These are phyloP conservation scores for Aspergillus ostianus DNA, from an alignment of 495 filamentous ascomycete genomes.

Conservation along the genomic window DNA sequence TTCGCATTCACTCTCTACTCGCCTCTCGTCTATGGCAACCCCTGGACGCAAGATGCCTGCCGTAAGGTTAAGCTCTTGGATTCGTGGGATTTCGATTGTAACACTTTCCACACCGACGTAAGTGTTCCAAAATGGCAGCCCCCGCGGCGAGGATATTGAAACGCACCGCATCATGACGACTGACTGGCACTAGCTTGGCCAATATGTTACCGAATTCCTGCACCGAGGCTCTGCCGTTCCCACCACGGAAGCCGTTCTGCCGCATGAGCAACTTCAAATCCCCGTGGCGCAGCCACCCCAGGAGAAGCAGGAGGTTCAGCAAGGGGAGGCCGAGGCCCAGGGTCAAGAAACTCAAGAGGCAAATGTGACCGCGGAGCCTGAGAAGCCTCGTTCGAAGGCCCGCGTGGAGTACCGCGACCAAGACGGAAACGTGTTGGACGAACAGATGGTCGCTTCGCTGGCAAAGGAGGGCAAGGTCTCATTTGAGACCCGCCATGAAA, in stretches of 20 bases:
- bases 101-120: conserved; percentile 84
- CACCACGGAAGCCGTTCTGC: conserved; percentile 22
- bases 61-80: conserved; percentile 80
- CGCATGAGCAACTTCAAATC: conserved; percentile 10
- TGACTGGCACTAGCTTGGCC: conserved; percentile 36
- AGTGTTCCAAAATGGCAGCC: conserved; percentile 49
- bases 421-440: conserved; percentile 81
- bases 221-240: conserved; percentile 24
- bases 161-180: conserved; percentile 24
- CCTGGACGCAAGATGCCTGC: conserved; percentile 88
- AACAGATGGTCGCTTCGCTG: conserved; percentile 78
- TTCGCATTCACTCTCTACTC: conserved; percentile 81
- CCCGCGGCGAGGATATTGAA: conserved; percentile 34
- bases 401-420: conserved; percentile 94
- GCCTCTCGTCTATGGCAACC: conserved; percentile 87
- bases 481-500: conserved; percentile 93
- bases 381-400: conserved; percentile 68
- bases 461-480: conserved; percentile 78
- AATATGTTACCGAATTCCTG: conserved; percentile 40
- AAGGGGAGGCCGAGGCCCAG: not conserved
- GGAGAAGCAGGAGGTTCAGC: conserved; percentile 11
- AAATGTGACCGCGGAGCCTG: conserved; percentile 46
- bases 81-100: conserved; percentile 97
- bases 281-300: conserved; percentile 16
- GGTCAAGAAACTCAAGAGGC: conserved; percentile 29